A percentile compares a stretch with the other conserved stretches of the same genome.
phyloP scores from a whole-genome alignment of 2,329 filamentous ascomycete genomes.

The Colletotrichum cuscutae region DNA sequence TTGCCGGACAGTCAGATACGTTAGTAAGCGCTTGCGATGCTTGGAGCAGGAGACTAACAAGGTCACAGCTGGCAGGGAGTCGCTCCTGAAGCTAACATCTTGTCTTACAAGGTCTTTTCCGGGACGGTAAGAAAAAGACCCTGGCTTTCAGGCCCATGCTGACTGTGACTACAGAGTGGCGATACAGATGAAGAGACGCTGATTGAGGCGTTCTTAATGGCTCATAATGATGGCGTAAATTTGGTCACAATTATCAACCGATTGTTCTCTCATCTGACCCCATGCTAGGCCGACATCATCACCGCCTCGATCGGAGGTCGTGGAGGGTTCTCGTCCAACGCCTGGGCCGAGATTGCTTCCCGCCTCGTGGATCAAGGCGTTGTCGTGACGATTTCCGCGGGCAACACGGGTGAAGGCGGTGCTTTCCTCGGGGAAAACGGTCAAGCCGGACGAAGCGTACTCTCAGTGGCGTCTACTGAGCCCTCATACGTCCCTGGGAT shows the following conservation, averaged over 20 bases:
- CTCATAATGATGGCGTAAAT: constrained; percentile 42
- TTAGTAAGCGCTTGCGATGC: background rate
- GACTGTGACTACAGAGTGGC: constrained; percentile 5
- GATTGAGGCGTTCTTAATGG: constrained; percentile 44
- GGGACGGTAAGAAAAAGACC: background rate
- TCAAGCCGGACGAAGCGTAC: constrained; percentile 51
- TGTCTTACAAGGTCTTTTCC: constrained; percentile 45
- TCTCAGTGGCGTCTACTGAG: constrained; percentile 54
- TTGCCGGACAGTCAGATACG: constrained; percentile 35
- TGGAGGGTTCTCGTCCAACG: constrained; percentile 39
- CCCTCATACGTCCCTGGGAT: constrained; percentile 32
- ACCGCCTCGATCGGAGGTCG: constrained; percentile 45
- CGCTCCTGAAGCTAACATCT: constrained; percentile 42
- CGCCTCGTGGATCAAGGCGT: constrained; percentile 53
- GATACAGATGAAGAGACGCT: constrained; percentile 42
- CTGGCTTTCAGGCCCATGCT: background rate
- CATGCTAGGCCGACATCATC: constrained; percentile 43
- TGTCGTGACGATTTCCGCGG: constrained; percentile 51
- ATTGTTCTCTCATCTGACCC: background rate
- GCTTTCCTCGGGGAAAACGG: constrained; percentile 52
- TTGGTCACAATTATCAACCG: accelerated
- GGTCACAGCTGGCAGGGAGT: constrained; percentile 36
- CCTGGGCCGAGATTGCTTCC: constrained; percentile 48
- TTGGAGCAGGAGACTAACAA: too few relatives aligned
- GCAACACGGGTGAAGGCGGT: constrained; percentile 53